Evolutionary conservation across 2,329 filamentous ascomycete species (phyloP), one percentile per base, ranked within the genome.

Genomic region (Apiospora sp.): DNA sequence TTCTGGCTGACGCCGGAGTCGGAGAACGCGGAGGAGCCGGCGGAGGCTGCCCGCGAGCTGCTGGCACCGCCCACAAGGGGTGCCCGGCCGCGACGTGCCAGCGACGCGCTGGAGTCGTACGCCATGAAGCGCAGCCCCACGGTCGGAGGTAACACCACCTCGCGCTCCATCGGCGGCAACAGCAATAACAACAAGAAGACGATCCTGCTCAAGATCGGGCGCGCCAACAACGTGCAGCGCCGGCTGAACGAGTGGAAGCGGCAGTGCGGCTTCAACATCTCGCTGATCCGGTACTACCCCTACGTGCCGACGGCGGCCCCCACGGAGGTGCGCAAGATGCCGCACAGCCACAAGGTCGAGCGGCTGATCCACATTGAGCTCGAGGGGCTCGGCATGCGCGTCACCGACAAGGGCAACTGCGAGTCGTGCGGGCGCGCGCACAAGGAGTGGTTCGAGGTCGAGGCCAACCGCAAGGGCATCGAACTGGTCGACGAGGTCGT

Each of bases 361-460:
- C 88, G 95, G 37, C 83, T 99, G 72, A 92, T 98, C 64, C 96
- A 99, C 81, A 85, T 98, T 19, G 96, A 99, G 83, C 87, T 98
- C n/a, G 87, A 87, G 82, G 82, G 91, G 84, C 73, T 91, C 87
- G 84, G 89, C 1, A 75, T 91, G 74, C 84, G 90, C 73, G 80
- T 87, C 77, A 82, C 84, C 71, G 83, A 91, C 81, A 82, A 83
- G 67, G 85, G 83, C 24, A 89, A 89, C 70, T 99, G 96, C 78
- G 86, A 87, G 5, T 88, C 91, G 1, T 99, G 96, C 80, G 95
- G 95, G 1, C 92, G 91, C 79, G 92, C 94, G 77, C 96, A 99
- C 82, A 87, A 92, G 70, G 96, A 99, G 84, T 99, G 96, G 96
- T 99, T 99, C 81, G 93, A 97, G 83, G 91, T 98, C 0, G 91